Conservation (phyloP, 768 basidiomycete genomes). For the Macrolepiota albuminosa region DNA sequence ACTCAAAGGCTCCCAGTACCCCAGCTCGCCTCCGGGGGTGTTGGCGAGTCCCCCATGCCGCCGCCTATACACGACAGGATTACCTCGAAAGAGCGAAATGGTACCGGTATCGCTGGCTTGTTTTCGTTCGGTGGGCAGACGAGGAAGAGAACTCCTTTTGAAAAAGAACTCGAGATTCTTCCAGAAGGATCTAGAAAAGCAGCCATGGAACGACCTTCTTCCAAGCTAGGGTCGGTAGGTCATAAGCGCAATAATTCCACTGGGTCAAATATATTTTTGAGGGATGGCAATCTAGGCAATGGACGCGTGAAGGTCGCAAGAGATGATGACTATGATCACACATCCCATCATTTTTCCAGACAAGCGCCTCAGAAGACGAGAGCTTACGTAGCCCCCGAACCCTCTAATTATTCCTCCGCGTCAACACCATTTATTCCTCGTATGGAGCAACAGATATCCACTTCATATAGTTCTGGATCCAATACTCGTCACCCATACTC, state of each 20-base stretch:
- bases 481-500: conserved; percentile 16
- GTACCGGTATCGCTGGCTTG: conserved; percentile 50
- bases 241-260: conserved; percentile 16
- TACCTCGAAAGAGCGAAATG: conserved; percentile 23
- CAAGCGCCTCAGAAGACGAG: neutral
- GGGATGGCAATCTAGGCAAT: neutral
- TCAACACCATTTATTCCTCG: neutral
- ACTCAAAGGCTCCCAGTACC: conserved; percentile 28
- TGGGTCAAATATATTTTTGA: conserved; percentile 11
- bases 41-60: conserved; percentile 58
- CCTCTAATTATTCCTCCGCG: conserved; percentile 2
- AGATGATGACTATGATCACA: conserved; percentile 42
- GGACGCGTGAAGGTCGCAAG: neutral
- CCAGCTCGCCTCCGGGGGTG: conserved; percentile 46
- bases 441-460: neutral
- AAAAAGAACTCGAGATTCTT: neutral
- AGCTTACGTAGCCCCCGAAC: neutral
- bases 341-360: conserved; percentile 40
- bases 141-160: neutral
- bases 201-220: neutral
- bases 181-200: conserved; percentile 3
- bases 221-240: neutral
- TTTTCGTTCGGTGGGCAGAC: conserved; percentile 40
- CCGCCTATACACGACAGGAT: conserved; percentile 27
- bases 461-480: conserved; percentile 16